Base-by-base conservation (phyloP, 2,329 filamentous ascomycete species). In the Colletotrichum caudatum region DNA sequence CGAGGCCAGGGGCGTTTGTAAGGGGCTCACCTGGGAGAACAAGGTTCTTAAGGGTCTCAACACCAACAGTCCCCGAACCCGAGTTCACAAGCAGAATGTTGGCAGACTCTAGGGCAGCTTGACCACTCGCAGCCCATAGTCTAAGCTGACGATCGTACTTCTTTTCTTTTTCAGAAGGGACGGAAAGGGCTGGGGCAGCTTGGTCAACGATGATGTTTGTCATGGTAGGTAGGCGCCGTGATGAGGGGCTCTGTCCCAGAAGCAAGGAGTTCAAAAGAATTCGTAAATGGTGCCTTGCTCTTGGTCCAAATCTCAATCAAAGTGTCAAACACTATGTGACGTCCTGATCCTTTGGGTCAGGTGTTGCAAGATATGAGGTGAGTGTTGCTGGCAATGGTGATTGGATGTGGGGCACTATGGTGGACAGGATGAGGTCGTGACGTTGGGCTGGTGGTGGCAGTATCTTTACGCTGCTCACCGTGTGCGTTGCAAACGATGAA, bases 31-130 rank as follows among this genome's bases (percentile, higher is more conserved):
- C 94, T 69, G 96, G 96, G 11, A 99, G 85, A 3, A 99, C 93
- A n/a, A 99, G 89, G 79, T 99, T 99, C 86, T 99, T 99, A 73
- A 99, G 87, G 0, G 95, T 91, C 82, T 99, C 96, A 16, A 97
- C 88, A 18, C 95, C 96, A 44, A 94, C 93, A 2, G 94, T 93
- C 12, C 95, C 95, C n/a, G 92, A 84, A 2, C 94, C 93, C 0
- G 92, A 93, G 81, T 97, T 98, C 72, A 99, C 85, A 6, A 99
- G 87, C 16, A 98, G 88, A n/a, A 99, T 91, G 76, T 97, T 93
- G 29, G 96, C 93, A 68, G 94, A 90, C 81, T 99, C 97, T 2
- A 99, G 87, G 20, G 95, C 95, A 75, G 92, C 88, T 80, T 99
- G 96, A 23, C 96, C 96, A 62, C 90, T 94, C 53, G 95, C 94